A percentile compares a stretch with the other conserved stretches of the same genome.
phyloP scores from a whole-genome alignment of 306 rosid genomes.

The Spatholobus suberectus region DNA sequence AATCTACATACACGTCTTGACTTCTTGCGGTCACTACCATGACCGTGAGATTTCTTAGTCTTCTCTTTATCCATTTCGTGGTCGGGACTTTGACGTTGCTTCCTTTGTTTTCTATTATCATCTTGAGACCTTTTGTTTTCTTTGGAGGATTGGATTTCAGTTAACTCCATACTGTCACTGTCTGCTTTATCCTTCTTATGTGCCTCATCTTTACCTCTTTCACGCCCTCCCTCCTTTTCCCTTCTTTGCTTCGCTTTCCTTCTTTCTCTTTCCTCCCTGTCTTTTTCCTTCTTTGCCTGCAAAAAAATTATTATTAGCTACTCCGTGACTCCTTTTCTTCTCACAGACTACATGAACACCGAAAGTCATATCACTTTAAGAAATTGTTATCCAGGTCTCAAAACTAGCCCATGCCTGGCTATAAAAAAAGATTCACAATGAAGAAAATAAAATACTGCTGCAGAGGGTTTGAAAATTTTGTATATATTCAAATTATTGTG shows the following conservation, averaged over 20 bases:
- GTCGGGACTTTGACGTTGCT: constrained; percentile 71
- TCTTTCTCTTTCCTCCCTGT: constrained; percentile 79
- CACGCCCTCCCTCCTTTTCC: constrained; percentile 74
- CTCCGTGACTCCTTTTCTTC: background rate
- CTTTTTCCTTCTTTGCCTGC: constrained; percentile 83
- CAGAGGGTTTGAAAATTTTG: background rate
- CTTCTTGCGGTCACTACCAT: constrained; percentile 75
- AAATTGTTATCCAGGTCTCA: background rate
- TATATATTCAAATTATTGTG: background rate
- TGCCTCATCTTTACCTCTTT: constrained; percentile 69
- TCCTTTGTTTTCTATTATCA: constrained; percentile 65
- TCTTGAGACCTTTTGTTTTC: constrained; percentile 65
- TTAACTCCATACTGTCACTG: constrained; percentile 59
- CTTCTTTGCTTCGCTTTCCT: constrained; percentile 74
- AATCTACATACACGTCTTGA: constrained; percentile 68
- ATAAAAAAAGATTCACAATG: background rate
- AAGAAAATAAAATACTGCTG: background rate
- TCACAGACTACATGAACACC: background rate
- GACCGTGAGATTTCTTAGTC: constrained; percentile 72
- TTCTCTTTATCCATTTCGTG: constrained; percentile 69
- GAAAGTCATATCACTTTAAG: constrained; percentile 1
- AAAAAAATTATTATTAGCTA: constrained; percentile 37
- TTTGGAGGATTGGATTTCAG: constrained; percentile 59
- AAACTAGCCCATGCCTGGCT: background rate
- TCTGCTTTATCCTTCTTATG: constrained; percentile 67